Percentiles rank a stretch among this genome's conserved stretches.
Evolutionary conservation across 306 rosid genomes (phyloP).

Genomic region (Pyrus pyrifolia): DNA sequence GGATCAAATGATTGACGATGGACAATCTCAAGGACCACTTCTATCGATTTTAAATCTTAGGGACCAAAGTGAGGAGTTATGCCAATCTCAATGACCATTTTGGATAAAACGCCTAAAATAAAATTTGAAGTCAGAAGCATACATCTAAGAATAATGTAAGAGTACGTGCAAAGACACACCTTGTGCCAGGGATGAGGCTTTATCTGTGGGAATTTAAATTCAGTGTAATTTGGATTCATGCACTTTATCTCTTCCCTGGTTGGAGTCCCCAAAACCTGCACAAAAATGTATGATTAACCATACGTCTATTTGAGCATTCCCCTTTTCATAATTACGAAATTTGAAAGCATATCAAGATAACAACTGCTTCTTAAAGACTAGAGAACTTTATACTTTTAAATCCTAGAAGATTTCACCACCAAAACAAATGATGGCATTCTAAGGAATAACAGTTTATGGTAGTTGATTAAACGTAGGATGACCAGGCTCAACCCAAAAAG

Average conservation of each 20-base stretch:
- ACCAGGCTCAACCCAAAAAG: not conserved
- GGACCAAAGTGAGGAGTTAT: too few species aligned
- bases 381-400: not conserved
- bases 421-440: not conserved
- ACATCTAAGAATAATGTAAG: not conserved
- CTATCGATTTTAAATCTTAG: too few species aligned
- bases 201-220: conserved; percentile 96
- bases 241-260: conserved; percentile 99
- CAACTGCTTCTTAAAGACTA: not conserved
- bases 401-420: not conserved
- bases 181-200: conserved; percentile 99
- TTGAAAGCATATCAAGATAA: not conserved
- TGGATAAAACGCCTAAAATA: not conserved
- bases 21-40: too few species aligned
- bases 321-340: not conserved
- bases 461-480: not conserved
- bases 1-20: too few species aligned
- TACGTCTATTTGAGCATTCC: not conserved
- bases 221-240: conserved; percentile 98
- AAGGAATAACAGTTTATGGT: not conserved
- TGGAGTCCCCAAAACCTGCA: conserved; percentile 96
- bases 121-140: not conserved
- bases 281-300: not conserved
- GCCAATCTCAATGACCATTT: too few species aligned
- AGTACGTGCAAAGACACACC: conserved; percentile 29